These are phyloP conservation scores for Penstemon eatonii DNA, from an alignment of 257 asterid genomes.

Conservation along the genomic window DNA sequence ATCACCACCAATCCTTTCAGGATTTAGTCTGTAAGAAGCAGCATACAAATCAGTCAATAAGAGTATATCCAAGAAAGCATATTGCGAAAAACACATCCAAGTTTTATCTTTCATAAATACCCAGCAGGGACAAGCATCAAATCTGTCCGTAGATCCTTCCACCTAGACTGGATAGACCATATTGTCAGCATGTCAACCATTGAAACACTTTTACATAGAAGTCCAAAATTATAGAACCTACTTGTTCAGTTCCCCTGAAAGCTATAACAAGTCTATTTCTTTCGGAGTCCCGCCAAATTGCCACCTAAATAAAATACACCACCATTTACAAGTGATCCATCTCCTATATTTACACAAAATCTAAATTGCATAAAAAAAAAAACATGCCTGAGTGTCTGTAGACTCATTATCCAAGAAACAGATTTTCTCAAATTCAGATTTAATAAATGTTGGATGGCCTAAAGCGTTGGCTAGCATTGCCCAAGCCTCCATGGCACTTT, in stretches of 20 bases:
- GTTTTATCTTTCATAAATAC: conserved; percentile 41
- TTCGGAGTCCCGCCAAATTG: conserved; percentile 82
- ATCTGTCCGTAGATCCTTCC: conserved; percentile 95
- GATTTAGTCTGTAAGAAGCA: conserved; percentile 68
- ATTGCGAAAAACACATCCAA: conserved; percentile 8
- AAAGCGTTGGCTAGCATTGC: conserved; percentile 91
- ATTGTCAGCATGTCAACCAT: conserved; percentile 26
- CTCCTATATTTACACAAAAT: conserved; percentile 1
- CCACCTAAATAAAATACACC: conserved; percentile 54
- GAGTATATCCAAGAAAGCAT: conserved; percentile 6
- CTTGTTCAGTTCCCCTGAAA: conserved; percentile 99
- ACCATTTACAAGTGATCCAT: background rate
- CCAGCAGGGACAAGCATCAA: conserved; percentile 94
- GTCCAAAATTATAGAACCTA: conserved; percentile 34
- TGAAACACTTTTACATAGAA: conserved; percentile 2
- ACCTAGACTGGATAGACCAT: conserved; percentile 61
- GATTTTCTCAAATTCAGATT: conserved; percentile 90
- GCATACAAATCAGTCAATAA: conserved; percentile 33
- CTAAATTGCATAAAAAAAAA: background rate
- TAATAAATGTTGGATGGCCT: conserved; percentile 94
- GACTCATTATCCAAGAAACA: conserved; percentile 86
- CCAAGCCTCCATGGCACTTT: conserved; percentile 99
- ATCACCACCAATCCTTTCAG: conserved; percentile 96
- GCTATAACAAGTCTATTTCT: conserved; percentile 90
- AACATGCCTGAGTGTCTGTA: conserved; percentile 91